Conservation (phyloP, 805 yeast genomes). For the Candida khao-thaluensis region DNA sequence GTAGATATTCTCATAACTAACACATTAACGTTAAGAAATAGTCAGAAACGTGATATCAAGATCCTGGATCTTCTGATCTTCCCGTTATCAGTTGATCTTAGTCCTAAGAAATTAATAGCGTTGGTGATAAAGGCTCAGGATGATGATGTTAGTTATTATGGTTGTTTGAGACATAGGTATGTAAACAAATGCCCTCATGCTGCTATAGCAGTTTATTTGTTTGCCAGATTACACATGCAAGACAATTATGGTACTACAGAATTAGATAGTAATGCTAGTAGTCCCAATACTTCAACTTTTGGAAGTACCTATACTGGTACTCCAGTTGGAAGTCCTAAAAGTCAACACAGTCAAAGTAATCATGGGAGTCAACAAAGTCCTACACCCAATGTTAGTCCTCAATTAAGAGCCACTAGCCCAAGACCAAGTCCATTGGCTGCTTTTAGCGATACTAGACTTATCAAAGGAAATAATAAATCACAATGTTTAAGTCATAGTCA, state of each 20-base stretch:
- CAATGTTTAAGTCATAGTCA: slow-evolving; percentile 24
- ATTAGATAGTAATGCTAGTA: not conserved
- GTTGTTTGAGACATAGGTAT: slow-evolving; percentile 22
- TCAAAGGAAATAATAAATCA: slow-evolving; percentile 26
- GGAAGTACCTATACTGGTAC: not conserved
- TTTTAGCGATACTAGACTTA: slow-evolving; percentile 20
- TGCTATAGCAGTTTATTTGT: slow-evolving; percentile 27
- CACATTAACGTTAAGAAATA: slow-evolving; percentile 19
- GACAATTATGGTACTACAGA: slow-evolving; percentile 21
- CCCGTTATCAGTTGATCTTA: slow-evolving; percentile 6
- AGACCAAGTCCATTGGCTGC: slow-evolving; percentile 1
- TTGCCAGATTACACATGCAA: slow-evolving; percentile 28
- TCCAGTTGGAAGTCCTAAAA: not conserved
- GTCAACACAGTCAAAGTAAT: not conserved
- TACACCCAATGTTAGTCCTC: slow-evolving; percentile 1
- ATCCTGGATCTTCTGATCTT: slow-evolving; percentile 20
- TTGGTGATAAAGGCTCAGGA: slow-evolving; percentile 10
- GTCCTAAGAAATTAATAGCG: slow-evolving; percentile 4
- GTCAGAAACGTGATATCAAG: slow-evolving; percentile 26
- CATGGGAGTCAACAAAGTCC: not conserved
- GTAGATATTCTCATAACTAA: slow-evolving; percentile 27
- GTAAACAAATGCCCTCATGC: slow-evolving; percentile 29
- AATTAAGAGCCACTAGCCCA: slow-evolving; percentile 1
- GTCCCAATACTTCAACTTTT: not conserved
- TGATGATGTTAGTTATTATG: slow-evolving; percentile 14